Evolutionary conservation across 1,284 basidiomycete genomes (phyloP).

Genomic region (Irpex sp.): DNA sequence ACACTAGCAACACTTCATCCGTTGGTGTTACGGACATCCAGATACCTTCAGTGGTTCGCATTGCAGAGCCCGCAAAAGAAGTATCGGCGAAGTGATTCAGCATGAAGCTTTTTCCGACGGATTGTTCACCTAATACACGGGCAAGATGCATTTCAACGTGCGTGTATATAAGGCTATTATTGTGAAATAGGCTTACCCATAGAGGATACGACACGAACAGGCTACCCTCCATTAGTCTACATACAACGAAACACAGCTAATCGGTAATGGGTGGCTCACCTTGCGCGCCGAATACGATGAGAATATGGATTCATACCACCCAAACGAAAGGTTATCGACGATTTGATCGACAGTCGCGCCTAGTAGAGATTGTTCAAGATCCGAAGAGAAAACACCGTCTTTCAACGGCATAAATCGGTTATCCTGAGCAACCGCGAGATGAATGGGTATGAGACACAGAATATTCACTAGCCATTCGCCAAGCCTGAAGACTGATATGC

Average conservation of each 20-base stretch:
- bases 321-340: conserved; percentile 53
- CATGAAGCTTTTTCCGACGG: conserved; percentile 59
- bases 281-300: conserved; percentile 58
- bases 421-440: conserved; percentile 53
- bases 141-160: no score
- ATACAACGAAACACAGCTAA: neutral
- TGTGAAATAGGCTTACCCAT: conserved; percentile 41
- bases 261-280: no score
- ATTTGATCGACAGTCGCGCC: conserved; percentile 56
- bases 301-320: conserved; percentile 66
- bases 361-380: conserved; percentile 47
- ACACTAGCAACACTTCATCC: conserved; percentile 47
- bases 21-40: conserved; percentile 70
- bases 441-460: conserved; percentile 62
- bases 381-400: conserved; percentile 49
- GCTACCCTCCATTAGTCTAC: conserved; percentile 30
- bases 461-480: conserved; percentile 65
- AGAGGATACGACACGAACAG: conserved; percentile 60
- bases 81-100: conserved; percentile 63
- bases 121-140: conserved; percentile 43
- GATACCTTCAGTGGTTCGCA: conserved; percentile 65
- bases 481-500: conserved; percentile 33
- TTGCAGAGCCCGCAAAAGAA: conserved; percentile 63
- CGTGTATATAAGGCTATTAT: neutral
- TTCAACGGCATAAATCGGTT: conserved; percentile 60